Evolutionary conservation across 768 basidiomycete genomes (phyloP), one percentile per base, ranked within the genome.

Genomic region (Lyophyllum semitale): DNA sequence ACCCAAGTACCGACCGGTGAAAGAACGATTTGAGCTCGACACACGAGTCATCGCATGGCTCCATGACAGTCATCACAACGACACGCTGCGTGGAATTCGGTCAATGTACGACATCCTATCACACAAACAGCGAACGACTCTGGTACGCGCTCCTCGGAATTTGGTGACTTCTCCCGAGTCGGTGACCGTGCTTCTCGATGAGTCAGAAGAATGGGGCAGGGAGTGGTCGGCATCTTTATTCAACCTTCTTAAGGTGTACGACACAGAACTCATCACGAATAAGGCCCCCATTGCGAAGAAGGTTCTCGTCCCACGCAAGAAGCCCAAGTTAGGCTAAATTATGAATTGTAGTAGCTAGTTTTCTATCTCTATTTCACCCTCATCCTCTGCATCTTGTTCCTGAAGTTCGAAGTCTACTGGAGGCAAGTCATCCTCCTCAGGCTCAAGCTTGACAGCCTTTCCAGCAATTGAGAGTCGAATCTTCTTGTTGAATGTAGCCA

Each of bases 401-500:
- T 29, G 41, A 42, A 58, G 1, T 15, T 18, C n/a, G 6, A 55
- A 35, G 37, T 37, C 40, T 18, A 52, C n/a, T 4, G 49, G 18
- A 0, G 66, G 48, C 8, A 66, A 18, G 4, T 69, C 65, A 50
- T 71, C 68, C 3, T n/a, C n/a, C n/a, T n/a, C n/a, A n/a, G 42
- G 59, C 25, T 71, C 69, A 8, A n/a, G 23, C 12, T 61, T 50
- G 25, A 55, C 51, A 8, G 37, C 45, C 8, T 47, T 54, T 26
- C 58, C 66, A 15, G 17, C 45, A 35, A 65, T 47, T 35, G 69
- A 44, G 1, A 33, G 53, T 4, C 30, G 0, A 0, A 71, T 49
- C 13, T 73, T 74, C 51, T 67, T 68, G 53, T 76, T 76, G 58
- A 74, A 74, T 3, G 60, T 69, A 0, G 61, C 54, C 0, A 76